Percentiles rank a stretch among this genome's conserved stretches.
Evolutionary conservation across 345 rosid genomes (phyloP).

Genomic region (Lepidium sativum): DNA sequence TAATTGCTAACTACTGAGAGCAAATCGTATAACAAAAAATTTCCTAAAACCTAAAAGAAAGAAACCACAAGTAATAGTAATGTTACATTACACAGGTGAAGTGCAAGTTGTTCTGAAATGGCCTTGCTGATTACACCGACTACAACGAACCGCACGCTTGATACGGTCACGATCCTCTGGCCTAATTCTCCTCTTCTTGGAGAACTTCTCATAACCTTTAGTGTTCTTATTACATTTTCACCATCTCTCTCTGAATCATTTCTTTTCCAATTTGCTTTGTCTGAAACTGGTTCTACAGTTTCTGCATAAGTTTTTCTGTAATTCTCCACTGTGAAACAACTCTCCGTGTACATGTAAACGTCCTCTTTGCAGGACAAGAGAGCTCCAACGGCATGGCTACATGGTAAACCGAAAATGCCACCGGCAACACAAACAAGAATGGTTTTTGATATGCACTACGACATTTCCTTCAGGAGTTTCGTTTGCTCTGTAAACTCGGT

Average conservation of each 20-base stretch:
- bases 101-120: slow-evolving; percentile 94
- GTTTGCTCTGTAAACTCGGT: slow-evolving; percentile 67
- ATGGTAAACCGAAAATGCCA: slow-evolving; percentile 83
- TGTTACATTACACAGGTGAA: slow-evolving; percentile 50
- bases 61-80: no score
- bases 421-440: slow-evolving; percentile 65
- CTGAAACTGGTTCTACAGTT: slow-evolving; percentile 77
- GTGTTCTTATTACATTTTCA: slow-evolving; percentile 49
- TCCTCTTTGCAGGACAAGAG: slow-evolving; percentile 74
- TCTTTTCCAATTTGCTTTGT: slow-evolving; percentile 60
- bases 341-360: slow-evolving; percentile 60
- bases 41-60: slow-evolving; percentile 9
- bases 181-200: slow-evolving; percentile 55
- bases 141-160: slow-evolving; percentile 77
- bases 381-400: slow-evolving; percentile 80
- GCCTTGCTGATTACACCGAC: slow-evolving; percentile 88
- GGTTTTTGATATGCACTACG: slow-evolving; percentile 57
- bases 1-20: not conserved
- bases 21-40: not conserved
- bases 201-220: slow-evolving; percentile 50
- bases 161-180: slow-evolving; percentile 56
- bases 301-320: slow-evolving; percentile 70
- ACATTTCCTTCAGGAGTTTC: slow-evolving; percentile 60
- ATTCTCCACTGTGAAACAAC: slow-evolving; percentile 72
- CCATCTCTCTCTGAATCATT: slow-evolving; percentile 23